Evolutionary conservation across 148 eudicot species (phyloP).

Genomic region (Fagopyrum tataricum): DNA sequence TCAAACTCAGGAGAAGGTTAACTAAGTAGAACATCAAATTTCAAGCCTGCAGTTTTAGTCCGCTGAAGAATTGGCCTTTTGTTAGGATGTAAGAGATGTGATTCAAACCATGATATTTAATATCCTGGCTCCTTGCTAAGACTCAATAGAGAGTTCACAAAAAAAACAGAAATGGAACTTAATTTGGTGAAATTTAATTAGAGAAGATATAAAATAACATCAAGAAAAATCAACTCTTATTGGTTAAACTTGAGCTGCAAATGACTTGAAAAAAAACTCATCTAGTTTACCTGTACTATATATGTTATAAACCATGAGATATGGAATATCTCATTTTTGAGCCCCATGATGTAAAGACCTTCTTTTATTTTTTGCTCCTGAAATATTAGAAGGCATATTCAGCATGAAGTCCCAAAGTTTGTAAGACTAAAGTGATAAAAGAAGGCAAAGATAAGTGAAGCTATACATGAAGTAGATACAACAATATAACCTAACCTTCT

Average conservation of each 20-base stretch:
- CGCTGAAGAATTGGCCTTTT: not conserved
- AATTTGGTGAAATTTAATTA: not conserved
- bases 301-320: slow-evolving; percentile 93
- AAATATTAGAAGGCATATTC: slow-evolving; percentile 18
- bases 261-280: not conserved
- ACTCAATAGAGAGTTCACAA: not conserved
- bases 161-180: not conserved
- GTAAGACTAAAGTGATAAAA: not conserved
- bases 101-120: not conserved
- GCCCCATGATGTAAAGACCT: slow-evolving; percentile 99
- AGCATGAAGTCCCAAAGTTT: not conserved
- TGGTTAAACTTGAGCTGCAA: not conserved
- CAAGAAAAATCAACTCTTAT: not conserved
- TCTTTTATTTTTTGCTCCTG: slow-evolving; percentile 97
- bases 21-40: not conserved
- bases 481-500: slow-evolving; percentile 51
- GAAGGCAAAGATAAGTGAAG: not conserved
- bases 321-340: slow-evolving; percentile 69
- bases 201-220: not conserved
- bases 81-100: not conserved
- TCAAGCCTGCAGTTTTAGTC: not conserved
- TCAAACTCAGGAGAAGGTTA: not conserved
- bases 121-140: not conserved
- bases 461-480: not conserved
- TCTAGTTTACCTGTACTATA: slow-evolving; percentile 55